Percentiles rank a stretch among this genome's conserved stretches.
Evolutionary conservation across 1,284 basidiomycete genomes (phyloP).

Genomic region (Caloboletus firmus): DNA sequence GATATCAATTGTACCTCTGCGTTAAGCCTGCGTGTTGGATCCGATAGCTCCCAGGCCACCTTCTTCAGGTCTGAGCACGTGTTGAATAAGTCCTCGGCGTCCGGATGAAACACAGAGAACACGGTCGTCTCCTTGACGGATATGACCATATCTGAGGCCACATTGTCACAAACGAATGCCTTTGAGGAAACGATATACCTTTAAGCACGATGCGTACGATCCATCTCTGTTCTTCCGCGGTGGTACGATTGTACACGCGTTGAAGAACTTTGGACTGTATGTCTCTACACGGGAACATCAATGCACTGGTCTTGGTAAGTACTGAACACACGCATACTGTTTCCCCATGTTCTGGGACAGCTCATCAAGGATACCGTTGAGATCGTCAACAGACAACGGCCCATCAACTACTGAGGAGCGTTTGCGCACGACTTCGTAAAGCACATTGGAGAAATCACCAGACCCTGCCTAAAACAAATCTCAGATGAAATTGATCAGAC

Average conservation of each 20-base stretch:
- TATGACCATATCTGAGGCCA: conserved; percentile 66
- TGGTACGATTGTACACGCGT: conserved; percentile 73
- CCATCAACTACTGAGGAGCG: conserved; percentile 83
- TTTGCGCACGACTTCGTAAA: conserved; percentile 81
- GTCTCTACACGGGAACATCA: conserved; percentile 48
- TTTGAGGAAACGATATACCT: conserved; percentile 48
- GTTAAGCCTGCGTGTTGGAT: conserved; percentile 61
- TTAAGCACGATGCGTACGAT: conserved; percentile 91
- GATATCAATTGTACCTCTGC: conserved; percentile 47
- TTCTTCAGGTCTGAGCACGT: conserved; percentile 93
- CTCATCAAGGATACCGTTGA: conserved; percentile 80
- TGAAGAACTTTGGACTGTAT: conserved; percentile 74
- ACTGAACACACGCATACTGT: conserved; percentile 44
- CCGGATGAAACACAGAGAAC: conserved; percentile 84
- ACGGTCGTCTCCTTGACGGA: conserved; percentile 87
- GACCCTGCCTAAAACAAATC: conserved; percentile 51
- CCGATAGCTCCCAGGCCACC: conserved; percentile 80
- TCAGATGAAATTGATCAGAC: background rate
- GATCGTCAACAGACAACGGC: conserved; percentile 71
- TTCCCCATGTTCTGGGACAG: conserved; percentile 68
- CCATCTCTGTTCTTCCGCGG: conserved; percentile 87
- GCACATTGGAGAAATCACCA: conserved; percentile 84
- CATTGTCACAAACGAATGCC: background rate
- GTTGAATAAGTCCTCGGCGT: conserved; percentile 89
- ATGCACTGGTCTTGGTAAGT: background rate